Evolutionary conservation across 208 protist species (phyloP), one percentile per base, ranked within the genome.

Genomic region (Herpetomonas tarakana): DNA sequence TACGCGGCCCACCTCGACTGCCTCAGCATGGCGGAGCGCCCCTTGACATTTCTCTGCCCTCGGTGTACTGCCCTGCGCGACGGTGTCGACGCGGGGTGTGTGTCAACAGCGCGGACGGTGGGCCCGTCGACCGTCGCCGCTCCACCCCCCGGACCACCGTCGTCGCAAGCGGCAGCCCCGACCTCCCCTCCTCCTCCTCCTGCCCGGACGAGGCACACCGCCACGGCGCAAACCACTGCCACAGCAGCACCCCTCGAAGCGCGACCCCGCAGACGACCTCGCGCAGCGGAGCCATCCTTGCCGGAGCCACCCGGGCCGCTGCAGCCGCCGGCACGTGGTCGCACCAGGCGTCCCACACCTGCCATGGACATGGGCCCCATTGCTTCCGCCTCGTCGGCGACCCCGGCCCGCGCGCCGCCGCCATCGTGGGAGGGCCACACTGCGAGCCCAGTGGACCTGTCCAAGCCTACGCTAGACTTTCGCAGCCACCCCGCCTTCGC

Each of bases 1-100:
- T 93, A 81, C 54, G 71, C 73, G 16, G 89, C 81, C 0, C 89
- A 95, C 58, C 56, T 93, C 2, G 81, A 90, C 52, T 95, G 89
- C 47, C 58, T 95, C 26, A 47, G 67, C 28, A 38, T 92, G 21
- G 47, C 58, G 21, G 81, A 92, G 38, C 67, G 75, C 3, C 89
- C 89, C 0, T 7, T 79, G 16, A 91, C 81, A 16, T 95, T 87
- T 71, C 54, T 91, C 3, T 95, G 89, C 62, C 26, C 68, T 0
- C 16, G 38, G 3, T 93, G 87, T 49, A 65, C 68, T 28, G 53
- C 63, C 29, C 53, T 78, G 35, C 70, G 71, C 12, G 68, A 71
- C 14, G n/a, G 30, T n/a, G 59, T 26, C 46, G 26, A 19, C 22
- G 64, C 19, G n/a, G 14, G 18, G 63, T n/a, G 1, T 45, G 62